Conservation (phyloP, 2,329 filamentous ascomycete species). For the Huntiella omanensis region DNA sequence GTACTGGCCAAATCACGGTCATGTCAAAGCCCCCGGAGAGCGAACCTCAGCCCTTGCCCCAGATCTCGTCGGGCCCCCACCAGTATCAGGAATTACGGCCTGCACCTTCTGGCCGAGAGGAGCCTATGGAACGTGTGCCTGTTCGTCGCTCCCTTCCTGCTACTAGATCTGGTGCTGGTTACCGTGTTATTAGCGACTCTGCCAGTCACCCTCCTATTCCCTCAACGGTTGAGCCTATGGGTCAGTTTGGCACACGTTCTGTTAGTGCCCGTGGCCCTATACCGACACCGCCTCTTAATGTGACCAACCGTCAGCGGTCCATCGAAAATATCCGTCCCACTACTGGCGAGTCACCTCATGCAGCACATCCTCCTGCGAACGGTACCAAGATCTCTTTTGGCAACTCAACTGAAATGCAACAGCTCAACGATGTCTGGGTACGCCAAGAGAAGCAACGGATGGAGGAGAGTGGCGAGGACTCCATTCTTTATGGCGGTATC, state of each 20-base stretch:
- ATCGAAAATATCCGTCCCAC: too few species aligned
- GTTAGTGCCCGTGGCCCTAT: neutral
- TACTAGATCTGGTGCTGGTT: conserved; percentile 1
- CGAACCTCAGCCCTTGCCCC: conserved; percentile 7
- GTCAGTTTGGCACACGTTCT: neutral
- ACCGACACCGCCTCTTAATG: neutral
- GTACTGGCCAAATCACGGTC: conserved; percentile 13
- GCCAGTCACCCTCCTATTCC: neutral
- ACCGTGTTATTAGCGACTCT: conserved; percentile 5
- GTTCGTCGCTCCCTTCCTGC: conserved; percentile 8
- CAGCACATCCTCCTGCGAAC: neutral
- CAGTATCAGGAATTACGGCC: conserved; percentile 10
- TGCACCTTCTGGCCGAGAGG: conserved; percentile 1
- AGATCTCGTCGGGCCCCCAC: conserved; percentile 8
- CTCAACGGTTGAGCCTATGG: neutral
- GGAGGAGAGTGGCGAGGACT: conserved; percentile 23
- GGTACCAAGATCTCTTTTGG: neutral
- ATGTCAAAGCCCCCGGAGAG: conserved; percentile 14
- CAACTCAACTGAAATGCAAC: neutral
- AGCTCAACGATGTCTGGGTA: conserved; percentile 1
- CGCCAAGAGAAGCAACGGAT: neutral
- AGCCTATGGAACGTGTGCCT: neutral
- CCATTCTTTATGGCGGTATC: conserved; percentile 38
- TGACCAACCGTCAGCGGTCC: too few species aligned
- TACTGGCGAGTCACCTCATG: neutral